Evolutionary conservation across 345 rosid genomes (phyloP).

Genomic region (Gossypium bickii): DNA sequence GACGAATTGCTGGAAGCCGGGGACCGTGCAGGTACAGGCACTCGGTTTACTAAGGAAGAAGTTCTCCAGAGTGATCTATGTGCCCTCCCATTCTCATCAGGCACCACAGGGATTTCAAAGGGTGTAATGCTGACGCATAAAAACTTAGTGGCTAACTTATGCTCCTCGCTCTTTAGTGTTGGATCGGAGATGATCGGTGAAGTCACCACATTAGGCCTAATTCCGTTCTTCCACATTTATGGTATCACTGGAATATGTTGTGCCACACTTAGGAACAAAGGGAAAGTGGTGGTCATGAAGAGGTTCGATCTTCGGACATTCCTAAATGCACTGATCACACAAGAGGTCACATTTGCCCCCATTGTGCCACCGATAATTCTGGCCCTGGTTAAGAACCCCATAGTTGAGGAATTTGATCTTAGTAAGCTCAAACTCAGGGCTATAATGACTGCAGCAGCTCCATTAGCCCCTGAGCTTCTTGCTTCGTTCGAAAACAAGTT

Average conservation of each 20-base stretch:
- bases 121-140: slow-evolving; percentile 89
- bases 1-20: slow-evolving; percentile 72
- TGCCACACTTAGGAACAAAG: slow-evolving; percentile 79
- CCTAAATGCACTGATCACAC: slow-evolving; percentile 57
- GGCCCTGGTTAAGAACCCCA: slow-evolving; percentile 73
- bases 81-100: slow-evolving; percentile 97
- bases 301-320: slow-evolving; percentile 73
- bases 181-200: slow-evolving; percentile 68
- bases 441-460: slow-evolving; percentile 84
- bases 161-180: slow-evolving; percentile 77
- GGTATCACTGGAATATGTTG: slow-evolving; percentile 88
- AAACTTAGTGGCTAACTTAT: slow-evolving; percentile 78
- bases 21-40: slow-evolving; percentile 37
- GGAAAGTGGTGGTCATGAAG: slow-evolving; percentile 79
- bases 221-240: slow-evolving; percentile 88
- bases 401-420: slow-evolving; percentile 81
- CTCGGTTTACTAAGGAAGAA: slow-evolving; percentile 19
- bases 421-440: slow-evolving; percentile 70
- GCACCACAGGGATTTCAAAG: slow-evolving; percentile 89
- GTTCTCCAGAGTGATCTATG: slow-evolving; percentile 65
- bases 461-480: slow-evolving; percentile 3
- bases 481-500: slow-evolving; percentile 6
- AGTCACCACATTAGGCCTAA: slow-evolving; percentile 62
- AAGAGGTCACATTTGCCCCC: slow-evolving; percentile 84
- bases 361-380: slow-evolving; percentile 84